Base-by-base conservation (phyloP, 225 moss, liverwort and hornwort genomes). In the Thuidium tamariscinum region DNA sequence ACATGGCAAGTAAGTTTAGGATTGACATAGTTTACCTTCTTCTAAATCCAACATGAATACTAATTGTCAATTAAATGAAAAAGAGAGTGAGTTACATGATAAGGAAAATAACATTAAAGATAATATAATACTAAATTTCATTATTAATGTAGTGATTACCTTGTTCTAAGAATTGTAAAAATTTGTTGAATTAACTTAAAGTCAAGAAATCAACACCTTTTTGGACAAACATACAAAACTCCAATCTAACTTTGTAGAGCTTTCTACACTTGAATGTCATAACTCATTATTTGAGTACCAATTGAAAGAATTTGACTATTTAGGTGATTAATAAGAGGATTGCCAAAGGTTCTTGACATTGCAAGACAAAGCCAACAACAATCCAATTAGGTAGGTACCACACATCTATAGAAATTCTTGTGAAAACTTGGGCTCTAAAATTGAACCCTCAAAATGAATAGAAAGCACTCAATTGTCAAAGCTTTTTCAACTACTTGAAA, bases 1-100 rank as follows among this genome's bases (percentile, higher is more conserved):
- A 70, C 42, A 42, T 42, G 70, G 1, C 42, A 42, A 70, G 2
- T 42, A 16, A 26, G 16, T 42, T 27, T 29, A 17, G 10, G 10
- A 71, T 0, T 7, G 2, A 27, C 6, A 42, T 41, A 15, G 14
- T 42, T 41, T 5, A 4, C 15, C 26, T 0, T 25, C 0, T 0
- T 42, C 2, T 20, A 12, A 36, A 67, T 67, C 8, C 70, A 42
- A 44, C 3, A 27, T 9, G 9, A 26, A 71, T 5, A 44, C 3
- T 25, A 15, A 41, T 9, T 42, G 5, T 44, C 9, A 44, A 14
- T 16, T 16, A 44, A 42, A 71, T 44, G 16, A 27, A 3, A 29
- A 16, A 27, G 9, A 16, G 5, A 71, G 3, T 27, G 5, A 27
- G 2, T 16, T 5, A 15, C 5, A 25, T 23, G 25, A 37, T 39